A percentile compares a stretch with the other conserved stretches of the same genome.
Evolutionary conservation across 306 rosid genomes (phyloP).

Genomic region (Quercus variabilis): DNA sequence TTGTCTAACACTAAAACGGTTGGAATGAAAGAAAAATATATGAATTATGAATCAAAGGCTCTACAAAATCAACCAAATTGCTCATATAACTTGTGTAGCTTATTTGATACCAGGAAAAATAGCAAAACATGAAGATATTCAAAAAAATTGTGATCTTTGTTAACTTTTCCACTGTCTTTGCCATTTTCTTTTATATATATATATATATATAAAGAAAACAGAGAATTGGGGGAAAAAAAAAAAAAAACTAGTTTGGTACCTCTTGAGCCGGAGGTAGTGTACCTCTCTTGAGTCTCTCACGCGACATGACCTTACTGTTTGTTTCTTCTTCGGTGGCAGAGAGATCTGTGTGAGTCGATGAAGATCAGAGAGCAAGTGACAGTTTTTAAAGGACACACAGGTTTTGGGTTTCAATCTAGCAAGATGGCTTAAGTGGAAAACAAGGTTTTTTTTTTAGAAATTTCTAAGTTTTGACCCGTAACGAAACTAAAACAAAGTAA

Average conservation of each 20-base stretch:
- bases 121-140: neutral
- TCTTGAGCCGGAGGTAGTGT: slow-evolving; percentile 79
- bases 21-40: neutral
- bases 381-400: neutral
- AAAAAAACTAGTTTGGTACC: slow-evolving; percentile 33
- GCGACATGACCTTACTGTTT: slow-evolving; percentile 43
- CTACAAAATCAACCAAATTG: neutral
- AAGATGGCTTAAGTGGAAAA: too few relatives aligned
- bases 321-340: slow-evolving; percentile 3
- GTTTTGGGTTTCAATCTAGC: neutral
- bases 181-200: neutral
- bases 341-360: slow-evolving; percentile 1
- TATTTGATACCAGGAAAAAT: neutral
- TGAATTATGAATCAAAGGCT: neutral
- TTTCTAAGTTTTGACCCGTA: too few relatives aligned
- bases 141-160: neutral
- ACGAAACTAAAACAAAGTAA: too few relatives aligned
- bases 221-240: neutral
- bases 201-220: neutral
- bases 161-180: neutral
- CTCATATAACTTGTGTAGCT: neutral
- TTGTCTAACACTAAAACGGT: neutral
- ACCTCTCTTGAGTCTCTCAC: slow-evolving; percentile 57
- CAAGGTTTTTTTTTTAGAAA: too few relatives aligned
- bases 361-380: neutral